phyloP scores from a whole-genome alignment of 768 basidiomycete genomes.

The Hortiboletus campestris region DNA sequence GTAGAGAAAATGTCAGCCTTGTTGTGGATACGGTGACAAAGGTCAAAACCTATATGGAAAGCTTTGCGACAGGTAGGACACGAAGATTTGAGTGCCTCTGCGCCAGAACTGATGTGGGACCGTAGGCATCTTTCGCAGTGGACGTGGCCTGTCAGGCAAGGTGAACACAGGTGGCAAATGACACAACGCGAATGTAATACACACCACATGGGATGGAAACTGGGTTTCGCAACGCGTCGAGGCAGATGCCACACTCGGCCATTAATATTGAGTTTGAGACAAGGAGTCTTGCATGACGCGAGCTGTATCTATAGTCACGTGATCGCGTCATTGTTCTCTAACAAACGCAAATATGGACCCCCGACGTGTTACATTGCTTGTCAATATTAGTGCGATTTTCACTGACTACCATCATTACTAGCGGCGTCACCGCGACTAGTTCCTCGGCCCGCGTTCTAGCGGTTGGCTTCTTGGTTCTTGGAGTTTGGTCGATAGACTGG shows the following conservation, averaged over 20 bases:
- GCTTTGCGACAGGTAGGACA: conserved; percentile 58
- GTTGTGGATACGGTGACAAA: background rate
- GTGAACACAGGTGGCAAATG: conserved; percentile 3
- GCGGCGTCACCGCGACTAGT: conserved; percentile 3
- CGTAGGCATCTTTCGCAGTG: conserved; percentile 62
- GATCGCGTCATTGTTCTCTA: conserved; percentile 24
- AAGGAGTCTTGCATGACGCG: background rate
- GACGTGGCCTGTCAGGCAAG: conserved; percentile 49
- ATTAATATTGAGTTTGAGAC: conserved; percentile 30
- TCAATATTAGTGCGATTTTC: background rate
- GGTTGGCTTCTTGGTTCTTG: conserved; percentile 1
- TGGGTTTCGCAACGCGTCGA: conserved; percentile 52
- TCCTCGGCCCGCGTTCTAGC: conserved; percentile 5
- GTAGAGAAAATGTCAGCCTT: background rate
- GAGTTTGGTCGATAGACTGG: conserved; percentile 17
- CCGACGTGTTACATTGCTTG: too few relatives aligned
- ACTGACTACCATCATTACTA: conserved; percentile 9
- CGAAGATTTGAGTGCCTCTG: conserved; percentile 40
- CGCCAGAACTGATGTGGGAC: conserved; percentile 28
- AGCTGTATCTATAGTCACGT: conserved; percentile 15
- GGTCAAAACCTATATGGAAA: conserved; percentile 53
- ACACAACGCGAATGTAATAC: conserved; percentile 12
- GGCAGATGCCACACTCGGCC: conserved; percentile 61
- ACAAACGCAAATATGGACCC: conserved; percentile 25
- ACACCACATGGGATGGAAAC: conserved; percentile 65